Evolutionary conservation across 1,284 basidiomycete genomes (phyloP), one percentile per base, ranked within the genome.

Genomic region (Cryptococcus jaspeensis): DNA sequence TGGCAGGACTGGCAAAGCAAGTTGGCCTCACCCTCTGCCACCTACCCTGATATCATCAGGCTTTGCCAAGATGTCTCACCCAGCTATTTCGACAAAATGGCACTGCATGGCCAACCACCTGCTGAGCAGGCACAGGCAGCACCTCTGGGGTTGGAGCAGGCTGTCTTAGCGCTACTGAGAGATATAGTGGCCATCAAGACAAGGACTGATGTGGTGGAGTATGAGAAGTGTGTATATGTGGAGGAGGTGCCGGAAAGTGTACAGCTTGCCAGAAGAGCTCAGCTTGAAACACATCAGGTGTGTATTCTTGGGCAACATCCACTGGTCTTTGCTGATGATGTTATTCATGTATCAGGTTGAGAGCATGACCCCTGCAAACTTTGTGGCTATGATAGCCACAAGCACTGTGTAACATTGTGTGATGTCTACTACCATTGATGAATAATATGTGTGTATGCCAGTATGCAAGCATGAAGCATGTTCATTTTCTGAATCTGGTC

Each of bases 201-300:
- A 11, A 51, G 64, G 40, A 67, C 69, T 6, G 63, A 73, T 52
- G 15, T 67, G 1, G 43, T 67, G 9, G 64, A 65, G 13, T 72
- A 71, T 52, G 57, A 67, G 35, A 58, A 70, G 13, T 73, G 61
- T 40, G 42, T 75, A 1, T 69, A 67, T 55, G 58, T 75, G 11
- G 71, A 67, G 5, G 55, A 60, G 32, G 23, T 47, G 5, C 25
- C 25, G 42, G 65, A 18, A 53, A 54, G 16, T 28, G 61, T 25
- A 47, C 28, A 5, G 28, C 28, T 32, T 32, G 51, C n/a, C 8
- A 32, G 22, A 42, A 60, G 16, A 37, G 49, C 46, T 51, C 51
- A 35, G 47, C 8, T 48, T 12, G n/a, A 38, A 32, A 35, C 49
- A 1, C 37, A 39, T 16, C 51, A 45, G 46, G 65, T 67, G 52